Conservation (phyloP, 805 yeast species). For the Metschnikowia proteae region DNA sequence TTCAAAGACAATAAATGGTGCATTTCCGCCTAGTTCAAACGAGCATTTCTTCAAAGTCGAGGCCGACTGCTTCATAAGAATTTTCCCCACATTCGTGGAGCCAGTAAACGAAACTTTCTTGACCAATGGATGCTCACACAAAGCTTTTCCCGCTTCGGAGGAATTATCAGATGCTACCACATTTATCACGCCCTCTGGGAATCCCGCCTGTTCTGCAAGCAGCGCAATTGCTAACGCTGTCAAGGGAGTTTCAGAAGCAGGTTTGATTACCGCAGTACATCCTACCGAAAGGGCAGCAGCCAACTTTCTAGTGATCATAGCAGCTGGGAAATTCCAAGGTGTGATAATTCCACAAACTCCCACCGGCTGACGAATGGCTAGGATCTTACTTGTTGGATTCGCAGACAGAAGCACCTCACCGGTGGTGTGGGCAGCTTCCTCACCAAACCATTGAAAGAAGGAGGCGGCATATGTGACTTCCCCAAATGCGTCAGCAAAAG, state of each 20-base stretch:
- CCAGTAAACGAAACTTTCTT: slow-evolving; percentile 21
- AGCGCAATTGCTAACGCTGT: slow-evolving; percentile 65
- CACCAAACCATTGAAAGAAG: slow-evolving; percentile 88
- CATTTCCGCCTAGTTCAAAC: slow-evolving; percentile 21
- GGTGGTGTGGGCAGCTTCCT: slow-evolving; percentile 67
- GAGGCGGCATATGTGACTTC: slow-evolving; percentile 66
- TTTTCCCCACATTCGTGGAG: slow-evolving; percentile 21
- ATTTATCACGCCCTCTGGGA: slow-evolving; percentile 68
- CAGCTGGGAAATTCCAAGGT: slow-evolving; percentile 83
- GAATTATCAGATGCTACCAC: slow-evolving; percentile 48
- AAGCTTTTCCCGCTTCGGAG: slow-evolving; percentile 47
- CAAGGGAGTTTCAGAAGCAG: slow-evolving; percentile 73
- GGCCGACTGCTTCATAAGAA: slow-evolving; percentile 18
- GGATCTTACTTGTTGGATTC: slow-evolving; percentile 45
- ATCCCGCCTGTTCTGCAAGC: slow-evolving; percentile 62
- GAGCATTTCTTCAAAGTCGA: slow-evolving; percentile 19
- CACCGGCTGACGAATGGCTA: slow-evolving; percentile 67
- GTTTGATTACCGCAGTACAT: slow-evolving; percentile 72
- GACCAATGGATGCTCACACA: slow-evolving; percentile 38
- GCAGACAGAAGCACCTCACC: slow-evolving; percentile 67
- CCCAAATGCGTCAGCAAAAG: slow-evolving; percentile 66
- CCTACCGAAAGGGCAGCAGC: slow-evolving; percentile 82
- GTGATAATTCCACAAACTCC: slow-evolving; percentile 79
- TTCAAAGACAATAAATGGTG: slow-evolving; percentile 21
- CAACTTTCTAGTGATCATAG: slow-evolving; percentile 70